Conservation (phyloP, 202 grass and related monocot genomes). For the Setaria italica region DNA sequence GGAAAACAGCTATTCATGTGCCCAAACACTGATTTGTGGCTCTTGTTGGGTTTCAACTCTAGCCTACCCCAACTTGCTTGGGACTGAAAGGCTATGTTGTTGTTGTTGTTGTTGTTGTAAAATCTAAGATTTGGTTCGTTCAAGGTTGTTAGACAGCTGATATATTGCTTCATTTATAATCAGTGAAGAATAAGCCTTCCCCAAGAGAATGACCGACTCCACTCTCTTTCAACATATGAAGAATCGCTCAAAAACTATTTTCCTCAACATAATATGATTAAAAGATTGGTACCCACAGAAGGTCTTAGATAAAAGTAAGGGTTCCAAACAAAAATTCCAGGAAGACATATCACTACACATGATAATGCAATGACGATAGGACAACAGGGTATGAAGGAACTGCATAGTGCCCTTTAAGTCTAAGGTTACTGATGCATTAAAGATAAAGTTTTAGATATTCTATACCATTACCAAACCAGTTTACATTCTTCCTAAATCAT, state of each 20-base stretch:
- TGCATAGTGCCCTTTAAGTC: too few relatives aligned
- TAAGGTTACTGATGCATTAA: not conserved
- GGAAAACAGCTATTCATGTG: too few relatives aligned
- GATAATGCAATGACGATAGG: not conserved
- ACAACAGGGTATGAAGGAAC: not conserved
- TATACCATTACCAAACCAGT: conserved; percentile 1
- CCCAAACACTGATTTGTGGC: too few relatives aligned
- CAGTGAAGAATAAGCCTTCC: not conserved
- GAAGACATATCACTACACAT: not conserved
- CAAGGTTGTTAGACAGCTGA: not conserved
- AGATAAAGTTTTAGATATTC: not conserved
- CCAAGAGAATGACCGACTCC: not conserved
- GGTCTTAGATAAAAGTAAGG: not conserved
- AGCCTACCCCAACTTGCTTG: too few relatives aligned
- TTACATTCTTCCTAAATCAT: not conserved
- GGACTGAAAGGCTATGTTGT: too few relatives aligned
- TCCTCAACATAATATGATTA: not conserved
- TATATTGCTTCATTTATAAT: not conserved
- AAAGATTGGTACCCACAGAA: not conserved
- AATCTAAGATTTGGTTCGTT: not conserved
- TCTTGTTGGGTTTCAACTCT: too few relatives aligned
- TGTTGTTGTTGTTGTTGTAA: too few relatives aligned
- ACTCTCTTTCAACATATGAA: not conserved
- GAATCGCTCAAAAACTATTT: not conserved
- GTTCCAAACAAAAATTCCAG: not conserved